Percentiles rank a stretch among this genome's conserved stretches.
Conservation (phyloP, 192 early-diverging fungal species). For the Entophlyctis luteolus region DNA sequence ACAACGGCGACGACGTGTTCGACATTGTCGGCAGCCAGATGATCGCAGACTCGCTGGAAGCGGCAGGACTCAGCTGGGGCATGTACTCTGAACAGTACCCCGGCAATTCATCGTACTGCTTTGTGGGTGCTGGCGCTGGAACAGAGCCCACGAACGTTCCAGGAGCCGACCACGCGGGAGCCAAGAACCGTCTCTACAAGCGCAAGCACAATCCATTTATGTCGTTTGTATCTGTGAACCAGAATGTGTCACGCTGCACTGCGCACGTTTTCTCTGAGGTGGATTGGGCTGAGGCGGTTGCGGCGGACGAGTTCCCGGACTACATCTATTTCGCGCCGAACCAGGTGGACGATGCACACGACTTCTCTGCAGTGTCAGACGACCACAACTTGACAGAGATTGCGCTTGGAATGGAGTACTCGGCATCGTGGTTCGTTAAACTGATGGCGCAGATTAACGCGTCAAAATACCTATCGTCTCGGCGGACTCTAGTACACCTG, state of each 20-base stretch:
- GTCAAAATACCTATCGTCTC: neutral
- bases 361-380: conserved; percentile 7
- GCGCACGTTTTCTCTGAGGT: neutral
- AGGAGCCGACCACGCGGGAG: neutral
- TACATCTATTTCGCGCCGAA: conserved; percentile 43
- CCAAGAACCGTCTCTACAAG: conserved; percentile 8
- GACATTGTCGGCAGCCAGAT: neutral
- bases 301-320: neutral
- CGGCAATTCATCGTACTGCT: neutral
- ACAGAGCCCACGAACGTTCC: neutral
- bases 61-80: neutral
- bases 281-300: conserved; percentile 2
- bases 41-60: conserved; percentile 9
- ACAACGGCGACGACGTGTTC: conserved; percentile 11
- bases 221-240: neutral
- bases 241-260: neutral
- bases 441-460: neutral
- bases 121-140: neutral
- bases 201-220: conserved; percentile 7
- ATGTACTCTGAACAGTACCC: conserved; percentile 17
- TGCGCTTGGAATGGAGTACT: neutral
- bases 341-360: conserved; percentile 32
- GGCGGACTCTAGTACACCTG: conserved; percentile 1
- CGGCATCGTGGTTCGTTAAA: neutral
- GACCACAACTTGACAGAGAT: neutral